Percentiles rank a stretch among this genome's conserved stretches.
These are phyloP conservation scores for Dipodascus albidus DNA, from an alignment of 805 yeast species.

Conservation along the genomic window DNA sequence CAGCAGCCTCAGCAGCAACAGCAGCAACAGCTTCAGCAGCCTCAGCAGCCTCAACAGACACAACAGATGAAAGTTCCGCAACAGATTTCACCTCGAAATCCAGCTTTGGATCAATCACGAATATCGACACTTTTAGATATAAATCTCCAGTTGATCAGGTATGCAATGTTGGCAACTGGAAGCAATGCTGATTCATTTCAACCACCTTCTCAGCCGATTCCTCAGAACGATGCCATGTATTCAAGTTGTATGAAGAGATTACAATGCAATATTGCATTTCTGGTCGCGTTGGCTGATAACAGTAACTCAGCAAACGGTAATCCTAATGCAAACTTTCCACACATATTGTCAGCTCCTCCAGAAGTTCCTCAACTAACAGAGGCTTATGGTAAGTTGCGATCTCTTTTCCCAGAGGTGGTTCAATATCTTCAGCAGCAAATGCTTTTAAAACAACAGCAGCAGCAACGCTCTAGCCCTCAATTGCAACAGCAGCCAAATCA, in stretches of 20 bases:
- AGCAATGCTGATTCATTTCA: neutral
- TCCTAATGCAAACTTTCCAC: slow-evolving; percentile 1
- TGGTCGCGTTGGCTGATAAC: slow-evolving; percentile 16
- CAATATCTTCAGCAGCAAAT: slow-evolving; percentile 1
- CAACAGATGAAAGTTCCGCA: neutral
- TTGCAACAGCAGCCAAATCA: neutral
- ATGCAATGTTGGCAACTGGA: neutral
- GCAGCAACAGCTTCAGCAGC: neutral
- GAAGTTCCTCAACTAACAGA: slow-evolving; percentile 2
- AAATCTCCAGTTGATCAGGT: neutral
- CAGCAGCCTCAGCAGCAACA: neutral
- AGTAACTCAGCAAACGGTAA: neutral
- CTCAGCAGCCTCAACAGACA: neutral
- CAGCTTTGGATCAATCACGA: neutral
- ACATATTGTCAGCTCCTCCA: slow-evolving; percentile 2
- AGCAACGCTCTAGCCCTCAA: neutral
- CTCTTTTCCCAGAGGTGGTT: slow-evolving; percentile 2
- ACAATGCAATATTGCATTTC: slow-evolving; percentile 26
- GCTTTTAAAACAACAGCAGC: neutral
- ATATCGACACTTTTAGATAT: neutral
- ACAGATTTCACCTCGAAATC: neutral
- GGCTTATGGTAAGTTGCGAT: neutral
- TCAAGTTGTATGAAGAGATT: slow-evolving; percentile 22
- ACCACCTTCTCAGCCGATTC: neutral
- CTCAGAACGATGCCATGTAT: neutral